Percentiles rank a stretch among this genome's conserved stretches.
Evolutionary conservation across 2,329 filamentous ascomycete species (phyloP).

Genomic region (Ustilaginoidea virens): DNA sequence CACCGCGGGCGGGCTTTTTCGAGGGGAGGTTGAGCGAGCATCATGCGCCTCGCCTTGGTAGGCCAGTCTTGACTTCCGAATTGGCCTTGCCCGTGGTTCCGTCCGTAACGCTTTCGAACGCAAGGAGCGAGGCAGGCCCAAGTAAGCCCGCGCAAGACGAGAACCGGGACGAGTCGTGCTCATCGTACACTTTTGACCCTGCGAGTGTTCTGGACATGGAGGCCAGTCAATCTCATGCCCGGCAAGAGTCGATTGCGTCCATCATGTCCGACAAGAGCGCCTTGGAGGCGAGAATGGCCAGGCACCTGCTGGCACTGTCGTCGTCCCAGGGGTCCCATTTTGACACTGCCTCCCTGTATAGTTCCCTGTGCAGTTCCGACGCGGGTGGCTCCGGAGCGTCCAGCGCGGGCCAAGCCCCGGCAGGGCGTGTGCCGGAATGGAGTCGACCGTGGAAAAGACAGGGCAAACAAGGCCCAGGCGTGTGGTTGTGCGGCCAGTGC

Average conservation of each 20-base stretch:
- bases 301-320: too few species aligned
- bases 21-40: constrained; percentile 1
- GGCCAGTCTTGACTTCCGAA: not conserved
- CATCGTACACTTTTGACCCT: too few species aligned
- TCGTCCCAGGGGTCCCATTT: too few species aligned
- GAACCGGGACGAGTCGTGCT: too few species aligned
- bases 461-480: constrained; percentile 1
- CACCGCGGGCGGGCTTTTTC: not conserved
- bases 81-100: not conserved
- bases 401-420: too few species aligned
- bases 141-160: not conserved
- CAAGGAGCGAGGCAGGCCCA: not conserved
- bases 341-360: too few species aligned
- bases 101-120: not conserved
- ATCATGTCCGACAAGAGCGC: too few species aligned
- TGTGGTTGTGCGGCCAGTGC: constrained; percentile 9
- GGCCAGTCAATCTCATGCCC: too few species aligned
- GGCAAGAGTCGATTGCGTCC: too few species aligned
- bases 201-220: too few species aligned
- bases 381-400: too few species aligned
- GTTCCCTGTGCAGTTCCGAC: not conserved
- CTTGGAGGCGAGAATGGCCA: too few species aligned
- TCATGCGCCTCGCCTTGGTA: not conserved
- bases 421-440: constrained; percentile 1
- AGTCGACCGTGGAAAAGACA: constrained; percentile 2